phyloP scores from a whole-genome alignment of 2,329 filamentous ascomycete species.

The Penicillium olsonii region DNA sequence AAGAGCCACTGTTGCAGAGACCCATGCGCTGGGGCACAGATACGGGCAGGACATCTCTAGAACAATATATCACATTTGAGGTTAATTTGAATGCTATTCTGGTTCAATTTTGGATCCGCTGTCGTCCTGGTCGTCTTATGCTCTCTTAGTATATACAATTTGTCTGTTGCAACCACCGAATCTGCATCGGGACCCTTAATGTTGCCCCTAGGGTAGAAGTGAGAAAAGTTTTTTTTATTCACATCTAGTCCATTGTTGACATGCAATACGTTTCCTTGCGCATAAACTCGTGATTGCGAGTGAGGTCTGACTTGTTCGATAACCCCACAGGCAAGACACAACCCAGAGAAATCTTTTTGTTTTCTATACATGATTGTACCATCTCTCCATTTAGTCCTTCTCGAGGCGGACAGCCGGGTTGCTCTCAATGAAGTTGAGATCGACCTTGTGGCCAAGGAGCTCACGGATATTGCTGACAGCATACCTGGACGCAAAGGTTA shows the following conservation, averaged over 20 bases:
- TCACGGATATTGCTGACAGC: conserved; percentile 88
- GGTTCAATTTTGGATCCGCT: neutral
- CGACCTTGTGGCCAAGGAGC: conserved; percentile 91
- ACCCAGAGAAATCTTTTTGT: conserved; percentile 17
- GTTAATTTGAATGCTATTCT: neutral
- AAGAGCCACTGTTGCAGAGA: conserved; percentile 65
- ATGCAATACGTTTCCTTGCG: conserved; percentile 24
- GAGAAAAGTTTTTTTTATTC: conserved; percentile 17
- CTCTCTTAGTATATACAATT: neutral
- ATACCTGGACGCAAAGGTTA: conserved; percentile 49
- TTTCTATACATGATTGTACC: conserved; percentile 3
- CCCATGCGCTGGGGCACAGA: conserved; percentile 64
- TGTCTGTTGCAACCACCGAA: neutral
- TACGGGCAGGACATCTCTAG: conserved; percentile 61
- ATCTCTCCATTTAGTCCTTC: conserved; percentile 62
- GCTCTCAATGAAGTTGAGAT: conserved; percentile 85
- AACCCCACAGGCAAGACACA: conserved; percentile 18
- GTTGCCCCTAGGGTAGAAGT: neutral
- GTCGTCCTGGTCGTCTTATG: neutral
- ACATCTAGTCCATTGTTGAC: conserved; percentile 21
- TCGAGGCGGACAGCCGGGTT: conserved; percentile 90
- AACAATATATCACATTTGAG: neutral
- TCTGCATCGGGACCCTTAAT: neutral
- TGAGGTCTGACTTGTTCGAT: conserved; percentile 1
- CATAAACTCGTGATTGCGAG: conserved; percentile 25